Conservation (phyloP, 2,329 filamentous ascomycete species). For the Sclerotinia sclerotiorum region DNA sequence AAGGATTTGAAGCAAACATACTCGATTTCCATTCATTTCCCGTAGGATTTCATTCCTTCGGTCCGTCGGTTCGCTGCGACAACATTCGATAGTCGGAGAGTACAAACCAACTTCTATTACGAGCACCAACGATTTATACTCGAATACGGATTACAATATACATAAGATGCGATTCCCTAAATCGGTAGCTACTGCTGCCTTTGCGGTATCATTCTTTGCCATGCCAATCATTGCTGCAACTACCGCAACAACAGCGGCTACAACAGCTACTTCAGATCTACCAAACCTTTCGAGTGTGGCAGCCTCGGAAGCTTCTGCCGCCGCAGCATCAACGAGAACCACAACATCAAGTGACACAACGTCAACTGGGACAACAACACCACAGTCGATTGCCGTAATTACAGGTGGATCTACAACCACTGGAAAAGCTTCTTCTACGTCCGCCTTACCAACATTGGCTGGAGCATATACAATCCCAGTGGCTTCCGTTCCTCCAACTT, state of each 20-base stretch:
- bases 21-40: slow-evolving; percentile 1
- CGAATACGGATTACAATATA: slow-evolving; percentile 20
- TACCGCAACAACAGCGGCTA: slow-evolving; percentile 24
- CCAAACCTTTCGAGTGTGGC: slow-evolving; percentile 33
- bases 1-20: slow-evolving; percentile 2
- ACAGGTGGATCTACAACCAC: slow-evolving; percentile 5
- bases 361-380: slow-evolving; percentile 25
- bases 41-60: neutral
- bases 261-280: slow-evolving; percentile 23
- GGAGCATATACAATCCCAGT: slow-evolving; percentile 65
- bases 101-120: slow-evolving; percentile 24
- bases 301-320: slow-evolving; percentile 31
- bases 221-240: slow-evolving; percentile 25
- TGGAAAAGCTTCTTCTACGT: slow-evolving; percentile 25
- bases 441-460: slow-evolving; percentile 52
- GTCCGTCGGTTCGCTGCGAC: slow-evolving; percentile 2
- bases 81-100: slow-evolving; percentile 12
- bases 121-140: slow-evolving; percentile 17
- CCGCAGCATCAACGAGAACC: slow-evolving; percentile 26
- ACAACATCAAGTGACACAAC: slow-evolving; percentile 15
- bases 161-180: slow-evolving; percentile 30
- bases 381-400: slow-evolving; percentile 24
- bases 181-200: slow-evolving; percentile 27
- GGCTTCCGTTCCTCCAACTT: slow-evolving; percentile 76
- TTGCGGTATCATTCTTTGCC: slow-evolving; percentile 29